phyloP scores from a whole-genome alignment of 441 rosid genomes.

The Erysimum pusillum region DNA sequence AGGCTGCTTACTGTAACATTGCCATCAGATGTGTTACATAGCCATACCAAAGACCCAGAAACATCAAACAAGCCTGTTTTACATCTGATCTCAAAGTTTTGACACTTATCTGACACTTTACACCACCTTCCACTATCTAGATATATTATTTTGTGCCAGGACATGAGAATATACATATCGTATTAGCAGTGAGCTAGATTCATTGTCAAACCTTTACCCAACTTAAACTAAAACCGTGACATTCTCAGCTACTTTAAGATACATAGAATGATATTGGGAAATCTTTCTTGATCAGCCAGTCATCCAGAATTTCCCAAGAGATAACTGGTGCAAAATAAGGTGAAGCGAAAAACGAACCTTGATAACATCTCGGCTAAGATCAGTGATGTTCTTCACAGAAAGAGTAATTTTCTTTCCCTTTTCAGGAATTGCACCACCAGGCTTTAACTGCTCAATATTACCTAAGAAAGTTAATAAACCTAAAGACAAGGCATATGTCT shows the following conservation, averaged over 20 bases:
- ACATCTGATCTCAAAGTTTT: neutral
- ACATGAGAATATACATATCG: neutral
- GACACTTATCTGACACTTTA: neutral
- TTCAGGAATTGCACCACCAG: slow-evolving; percentile 87
- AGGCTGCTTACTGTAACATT: neutral
- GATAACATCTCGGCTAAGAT: slow-evolving; percentile 93
- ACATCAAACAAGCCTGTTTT: neutral
- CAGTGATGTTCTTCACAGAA: slow-evolving; percentile 60
- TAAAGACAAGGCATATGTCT: slow-evolving; percentile 17
- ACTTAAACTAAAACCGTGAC: slow-evolving; percentile 6
- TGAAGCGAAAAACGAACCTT: slow-evolving; percentile 63
- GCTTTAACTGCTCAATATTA: slow-evolving; percentile 72
- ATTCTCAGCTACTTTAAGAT: neutral
- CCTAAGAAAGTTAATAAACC: slow-evolving; percentile 26
- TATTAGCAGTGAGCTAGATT: neutral
- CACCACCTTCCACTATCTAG: neutral
- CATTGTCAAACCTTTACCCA: neutral
- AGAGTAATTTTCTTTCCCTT: slow-evolving; percentile 84
- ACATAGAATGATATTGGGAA: neutral
- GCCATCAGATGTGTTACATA: slow-evolving; percentile 4
- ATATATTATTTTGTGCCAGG: neutral
- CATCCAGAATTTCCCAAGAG: neutral
- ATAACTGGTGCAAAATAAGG: slow-evolving; percentile 1
- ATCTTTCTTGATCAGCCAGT: neutral
- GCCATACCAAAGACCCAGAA: neutral